A percentile compares a stretch with the other conserved stretches of the same genome.
phyloP scores from a whole-genome alignment of 1,139 yeast genomes.

The Chernovozyma aurita region DNA sequence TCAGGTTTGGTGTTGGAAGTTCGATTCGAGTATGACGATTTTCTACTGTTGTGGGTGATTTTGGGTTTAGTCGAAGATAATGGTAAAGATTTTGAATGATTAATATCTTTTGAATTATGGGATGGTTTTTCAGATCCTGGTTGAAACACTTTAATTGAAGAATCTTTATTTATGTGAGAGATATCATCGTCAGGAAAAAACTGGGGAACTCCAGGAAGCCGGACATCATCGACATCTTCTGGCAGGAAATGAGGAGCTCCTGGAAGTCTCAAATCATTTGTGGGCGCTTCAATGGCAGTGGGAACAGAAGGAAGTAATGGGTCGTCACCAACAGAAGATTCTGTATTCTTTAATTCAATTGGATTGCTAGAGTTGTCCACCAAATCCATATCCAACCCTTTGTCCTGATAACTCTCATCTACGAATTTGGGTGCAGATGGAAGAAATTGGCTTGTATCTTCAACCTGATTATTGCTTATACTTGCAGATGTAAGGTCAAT shows the following conservation, averaged over 20 bases:
- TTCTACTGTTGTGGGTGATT: slow-evolving; percentile 2
- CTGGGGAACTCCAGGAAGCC: slow-evolving; percentile 29
- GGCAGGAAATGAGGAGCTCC: slow-evolving; percentile 24
- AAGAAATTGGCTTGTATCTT: slow-evolving; percentile 1
- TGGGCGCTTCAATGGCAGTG: neutral
- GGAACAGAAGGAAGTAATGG: slow-evolving; percentile 1
- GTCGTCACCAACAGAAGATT: slow-evolving; percentile 4
- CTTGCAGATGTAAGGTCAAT: neutral
- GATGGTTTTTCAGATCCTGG: slow-evolving; percentile 12
- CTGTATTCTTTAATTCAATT: neutral
- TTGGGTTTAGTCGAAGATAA: slow-evolving; percentile 2
- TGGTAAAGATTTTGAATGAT: slow-evolving; percentile 3
- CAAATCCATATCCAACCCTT: neutral
- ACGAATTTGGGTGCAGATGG: slow-evolving; percentile 12
- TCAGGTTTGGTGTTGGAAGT: slow-evolving; percentile 2
- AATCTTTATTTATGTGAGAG: slow-evolving; percentile 32
- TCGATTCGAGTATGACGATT: neutral
- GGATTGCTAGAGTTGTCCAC: neutral
- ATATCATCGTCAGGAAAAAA: slow-evolving; percentile 35
- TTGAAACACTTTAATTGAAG: slow-evolving; percentile 35
- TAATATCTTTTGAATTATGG: neutral
- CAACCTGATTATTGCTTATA: slow-evolving; percentile 1
- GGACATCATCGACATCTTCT: slow-evolving; percentile 4
- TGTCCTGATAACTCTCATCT: slow-evolving; percentile 1
- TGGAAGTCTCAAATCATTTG: slow-evolving; percentile 14